phyloP scores from a whole-genome alignment of 805 yeast species.

The Naumovozyma castellii region DNA sequence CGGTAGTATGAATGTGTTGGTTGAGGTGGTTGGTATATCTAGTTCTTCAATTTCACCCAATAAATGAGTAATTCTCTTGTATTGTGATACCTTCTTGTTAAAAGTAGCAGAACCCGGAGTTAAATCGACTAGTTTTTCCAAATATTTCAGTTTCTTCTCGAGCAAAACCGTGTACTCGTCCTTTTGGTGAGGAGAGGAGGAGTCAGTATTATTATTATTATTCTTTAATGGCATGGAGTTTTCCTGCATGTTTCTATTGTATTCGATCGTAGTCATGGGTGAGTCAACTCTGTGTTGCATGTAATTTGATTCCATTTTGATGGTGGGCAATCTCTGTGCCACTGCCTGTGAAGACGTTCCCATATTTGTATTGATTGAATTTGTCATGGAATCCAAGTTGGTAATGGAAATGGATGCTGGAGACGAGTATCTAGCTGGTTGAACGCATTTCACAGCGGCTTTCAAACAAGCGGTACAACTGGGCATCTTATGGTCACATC shows the following conservation, averaged over 20 bases:
- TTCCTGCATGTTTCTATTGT: no score
- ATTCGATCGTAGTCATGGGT: no score
- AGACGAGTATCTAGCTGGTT: conserved; percentile 45
- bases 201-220: conserved; percentile 21
- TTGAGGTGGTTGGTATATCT: neutral
- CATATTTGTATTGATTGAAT: no score
- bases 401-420: neutral
- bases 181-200: no score
- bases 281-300: no score
- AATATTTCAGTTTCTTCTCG: conserved; percentile 43
- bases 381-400: no score
- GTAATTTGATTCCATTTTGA: neutral
- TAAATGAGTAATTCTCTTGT: conserved; percentile 33
- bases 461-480: conserved; percentile 58
- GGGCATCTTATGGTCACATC: conserved; percentile 58
- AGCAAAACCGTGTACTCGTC: conserved; percentile 50
- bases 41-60: conserved; percentile 12
- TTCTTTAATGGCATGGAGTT: neutral
- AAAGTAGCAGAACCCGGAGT: conserved; percentile 20
- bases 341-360: neutral
- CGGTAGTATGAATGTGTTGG: neutral
- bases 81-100: conserved; percentile 28
- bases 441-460: conserved; percentile 52
- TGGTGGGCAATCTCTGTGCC: neutral
- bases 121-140: conserved; percentile 38